Base-by-base conservation (phyloP, 2,329 filamentous ascomycete species). In the Orbilia quercus region DNA sequence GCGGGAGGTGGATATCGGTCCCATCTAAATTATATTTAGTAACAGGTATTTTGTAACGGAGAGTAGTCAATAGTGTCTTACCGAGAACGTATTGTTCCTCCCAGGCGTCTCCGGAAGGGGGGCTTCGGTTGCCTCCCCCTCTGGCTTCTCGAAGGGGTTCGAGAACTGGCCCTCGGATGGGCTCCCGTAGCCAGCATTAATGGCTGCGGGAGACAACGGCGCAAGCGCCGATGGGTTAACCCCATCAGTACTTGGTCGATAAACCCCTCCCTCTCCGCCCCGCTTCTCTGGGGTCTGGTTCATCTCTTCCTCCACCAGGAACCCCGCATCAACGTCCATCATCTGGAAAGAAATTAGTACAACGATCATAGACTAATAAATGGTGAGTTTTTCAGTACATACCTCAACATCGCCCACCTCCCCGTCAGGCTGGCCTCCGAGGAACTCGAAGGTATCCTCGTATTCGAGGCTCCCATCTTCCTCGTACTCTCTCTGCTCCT, bases 161-260 rank as follows among this genome's bases (percentile, higher is more conserved):
- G 53, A 25, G 9, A 31, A 42, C 28, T 34, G 11, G 22, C 16
- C 28, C 9, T 28, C 53, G 16, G 20, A 44, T 34, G 45, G 45
- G 2, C 44, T 16, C 34, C 22, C 50, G 22, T 63, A 58, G n/a
- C 59, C 51, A 34, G 67, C 67, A 65, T 72, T 72, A 60, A 72
- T 55, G 23, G 67, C 67, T 7, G 67, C 67, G 16, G 55, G 58
- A 12, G 67, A 72, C 53, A 72, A 51, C 14, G 67, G 67, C 11
- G 51, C 51, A 18, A 72, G 67, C 9, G 59, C 67, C 2, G 59
- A 53, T 1, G 59, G 67, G 18, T 59, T 65, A 16, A 57, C 45
- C 7, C 58, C n/a, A 7, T 54, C 28, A 1, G 6, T n/a, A 50
- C 23, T 20, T n/a, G 50, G 7, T 34, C 34, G 42, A 11, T 36